A percentile compares a stretch with the other conserved stretches of the same genome.
Evolutionary conservation across 176 grass and related monocot species (phyloP).

Genomic region (Carex kokanica): DNA sequence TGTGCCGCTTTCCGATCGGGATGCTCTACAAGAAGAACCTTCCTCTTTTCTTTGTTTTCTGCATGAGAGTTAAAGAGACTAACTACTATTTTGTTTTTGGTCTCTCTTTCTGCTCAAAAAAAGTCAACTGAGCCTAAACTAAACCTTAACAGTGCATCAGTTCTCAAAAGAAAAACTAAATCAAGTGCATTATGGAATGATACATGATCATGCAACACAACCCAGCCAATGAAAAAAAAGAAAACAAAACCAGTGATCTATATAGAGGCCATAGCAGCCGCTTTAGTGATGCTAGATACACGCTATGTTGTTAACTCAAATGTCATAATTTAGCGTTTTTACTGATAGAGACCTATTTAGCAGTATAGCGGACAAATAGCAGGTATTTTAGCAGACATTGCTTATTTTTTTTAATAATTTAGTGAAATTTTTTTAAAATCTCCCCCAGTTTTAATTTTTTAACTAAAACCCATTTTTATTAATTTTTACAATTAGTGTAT

Average conservation of each 20-base stretch:
- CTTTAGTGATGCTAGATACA: too few species aligned
- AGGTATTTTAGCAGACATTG: too few species aligned
- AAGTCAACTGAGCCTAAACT: neutral
- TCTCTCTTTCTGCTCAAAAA: neutral
- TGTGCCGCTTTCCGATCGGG: conserved; percentile 52
- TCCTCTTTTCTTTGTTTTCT: conserved; percentile 86
- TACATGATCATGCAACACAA: neutral
- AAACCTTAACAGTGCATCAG: neutral
- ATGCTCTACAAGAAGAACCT: conserved; percentile 83
- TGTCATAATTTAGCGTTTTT: too few species aligned
- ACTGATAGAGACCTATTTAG: too few species aligned
- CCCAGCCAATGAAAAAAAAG: neutral
- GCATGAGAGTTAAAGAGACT: conserved; percentile 62
- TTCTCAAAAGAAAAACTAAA: neutral
- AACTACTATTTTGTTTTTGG: neutral
- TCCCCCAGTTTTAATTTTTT: too few species aligned
- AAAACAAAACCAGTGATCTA: neutral
- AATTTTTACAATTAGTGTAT: too few species aligned
- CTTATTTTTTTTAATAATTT: too few species aligned
- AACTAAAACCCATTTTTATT: too few species aligned
- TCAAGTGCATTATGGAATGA: neutral
- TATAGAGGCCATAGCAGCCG: too few species aligned
- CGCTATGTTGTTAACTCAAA: too few species aligned
- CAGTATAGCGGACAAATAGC: too few species aligned
- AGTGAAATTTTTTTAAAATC: too few species aligned